Conservation (phyloP, 2,329 filamentous ascomycete genomes). For the Corynespora cassiicola region DNA sequence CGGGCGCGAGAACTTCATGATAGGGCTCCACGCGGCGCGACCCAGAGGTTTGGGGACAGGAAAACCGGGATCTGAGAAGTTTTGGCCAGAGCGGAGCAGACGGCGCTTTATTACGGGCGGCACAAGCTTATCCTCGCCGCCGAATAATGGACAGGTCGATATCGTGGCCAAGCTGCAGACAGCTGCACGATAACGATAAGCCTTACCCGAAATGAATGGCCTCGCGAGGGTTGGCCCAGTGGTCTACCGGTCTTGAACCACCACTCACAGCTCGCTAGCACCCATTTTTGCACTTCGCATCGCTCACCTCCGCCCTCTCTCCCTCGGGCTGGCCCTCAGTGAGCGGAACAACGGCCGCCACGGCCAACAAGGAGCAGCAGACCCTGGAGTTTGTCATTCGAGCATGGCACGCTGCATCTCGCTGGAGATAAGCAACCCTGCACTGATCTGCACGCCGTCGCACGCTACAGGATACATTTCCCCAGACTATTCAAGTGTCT, state of each 20-base stretch:
- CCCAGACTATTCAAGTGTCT: constrained; percentile 12
- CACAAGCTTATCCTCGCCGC: not conserved
- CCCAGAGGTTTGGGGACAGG: too few species aligned
- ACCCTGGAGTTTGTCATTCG: constrained; percentile 21
- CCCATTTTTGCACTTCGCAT: too few species aligned
- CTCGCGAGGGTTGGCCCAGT: too few species aligned
- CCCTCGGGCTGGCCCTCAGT: too few species aligned
- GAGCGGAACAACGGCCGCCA: too few species aligned
- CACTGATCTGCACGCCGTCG: constrained; percentile 14
- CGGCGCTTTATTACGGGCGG: constrained; percentile 1
- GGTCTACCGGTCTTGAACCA: too few species aligned
- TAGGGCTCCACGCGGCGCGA: too few species aligned
- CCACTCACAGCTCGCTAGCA: too few species aligned
- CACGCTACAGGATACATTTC: constrained; percentile 15
- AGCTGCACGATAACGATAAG: constrained; percentile 16
- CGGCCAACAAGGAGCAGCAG: too few species aligned
- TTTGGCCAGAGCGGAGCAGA: not conserved
- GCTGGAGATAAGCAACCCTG: constrained; percentile 24
- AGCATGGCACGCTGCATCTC: constrained; percentile 6
- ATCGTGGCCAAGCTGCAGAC: not conserved
- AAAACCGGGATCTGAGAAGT: not conserved
- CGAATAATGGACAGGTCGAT: too few species aligned
- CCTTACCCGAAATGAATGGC: too few species aligned
- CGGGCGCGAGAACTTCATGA: constrained; percentile 47
- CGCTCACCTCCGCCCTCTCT: too few species aligned